phyloP scores from a whole-genome alignment of 345 rosid species.

The Citrus sp. region DNA sequence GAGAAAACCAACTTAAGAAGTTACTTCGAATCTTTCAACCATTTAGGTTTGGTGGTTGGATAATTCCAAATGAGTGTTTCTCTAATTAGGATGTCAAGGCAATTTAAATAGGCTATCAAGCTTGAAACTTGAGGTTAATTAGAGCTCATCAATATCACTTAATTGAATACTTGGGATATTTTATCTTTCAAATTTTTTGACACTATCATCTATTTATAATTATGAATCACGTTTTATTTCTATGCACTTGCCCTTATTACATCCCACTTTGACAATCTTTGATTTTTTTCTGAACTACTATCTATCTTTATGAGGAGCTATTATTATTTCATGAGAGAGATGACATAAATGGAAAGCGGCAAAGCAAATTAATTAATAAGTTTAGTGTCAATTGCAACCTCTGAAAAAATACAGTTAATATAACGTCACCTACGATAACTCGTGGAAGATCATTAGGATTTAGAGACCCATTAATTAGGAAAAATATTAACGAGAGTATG shows the following conservation, averaged over 20 bases:
- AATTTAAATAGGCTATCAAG: not conserved
- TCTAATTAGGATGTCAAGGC: not conserved
- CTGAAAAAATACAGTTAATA: not conserved
- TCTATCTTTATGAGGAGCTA: not conserved
- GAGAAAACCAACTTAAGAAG: not conserved
- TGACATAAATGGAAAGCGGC: not conserved
- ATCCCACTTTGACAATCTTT: too few relatives aligned
- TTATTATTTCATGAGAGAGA: not conserved
- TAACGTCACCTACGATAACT: not conserved
- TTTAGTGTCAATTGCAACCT: not conserved
- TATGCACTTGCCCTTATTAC: not conserved
- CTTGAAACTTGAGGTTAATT: not conserved
- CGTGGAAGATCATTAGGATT: not conserved
- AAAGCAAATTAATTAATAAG: not conserved
- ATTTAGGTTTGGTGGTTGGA: not conserved
- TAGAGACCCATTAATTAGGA: not conserved
- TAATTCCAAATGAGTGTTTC: not conserved
- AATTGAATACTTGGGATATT: not conserved
- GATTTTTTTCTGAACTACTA: not conserved
- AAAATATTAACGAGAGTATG: not conserved
- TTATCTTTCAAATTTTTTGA: not conserved
- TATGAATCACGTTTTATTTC: not conserved
- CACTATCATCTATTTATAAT: not conserved
- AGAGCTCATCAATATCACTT: too few relatives aligned
- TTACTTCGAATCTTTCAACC: not conserved